A percentile compares a stretch with the other conserved stretches of the same genome.
Conservation (phyloP, 2,329 filamentous ascomycete species). For the Colletotrichum eleusines region DNA sequence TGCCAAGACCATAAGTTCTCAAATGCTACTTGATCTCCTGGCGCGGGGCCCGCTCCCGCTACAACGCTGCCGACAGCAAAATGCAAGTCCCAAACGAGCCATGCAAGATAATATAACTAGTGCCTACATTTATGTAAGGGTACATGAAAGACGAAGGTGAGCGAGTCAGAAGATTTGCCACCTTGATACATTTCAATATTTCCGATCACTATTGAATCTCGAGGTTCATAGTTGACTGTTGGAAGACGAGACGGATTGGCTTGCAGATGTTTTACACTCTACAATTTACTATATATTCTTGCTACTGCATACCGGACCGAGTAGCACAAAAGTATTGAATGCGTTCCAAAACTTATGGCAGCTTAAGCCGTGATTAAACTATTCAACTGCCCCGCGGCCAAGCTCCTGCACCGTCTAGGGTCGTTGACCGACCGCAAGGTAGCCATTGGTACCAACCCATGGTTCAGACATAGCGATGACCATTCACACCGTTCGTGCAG, state of each 20-base stretch:
- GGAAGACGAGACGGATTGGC: background rate
- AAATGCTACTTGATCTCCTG: background rate
- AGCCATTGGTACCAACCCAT: conserved; percentile 7
- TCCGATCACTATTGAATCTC: background rate
- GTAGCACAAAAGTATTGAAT: background rate
- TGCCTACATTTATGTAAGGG: conserved; percentile 9
- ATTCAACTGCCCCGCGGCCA: background rate
- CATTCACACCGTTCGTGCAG: background rate
- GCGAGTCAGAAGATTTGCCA: background rate
- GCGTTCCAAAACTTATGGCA: background rate
- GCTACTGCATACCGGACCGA: background rate
- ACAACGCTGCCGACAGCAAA: background rate
- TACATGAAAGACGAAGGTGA: background rate
- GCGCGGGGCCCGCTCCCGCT: background rate
- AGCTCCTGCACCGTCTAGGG: background rate
- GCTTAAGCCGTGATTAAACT: background rate
- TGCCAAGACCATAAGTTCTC: background rate
- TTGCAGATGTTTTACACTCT: background rate
- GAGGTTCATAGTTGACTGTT: background rate
- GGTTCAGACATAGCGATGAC: no score
- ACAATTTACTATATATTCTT: background rate
- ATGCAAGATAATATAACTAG: conserved; percentile 5
- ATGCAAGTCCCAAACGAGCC: background rate
- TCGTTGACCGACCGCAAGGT: background rate
- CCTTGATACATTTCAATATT: background rate